A percentile compares a stretch with the other conserved stretches of the same genome.
These are phyloP conservation scores for Kingdonia uniflora DNA, from an alignment of 164 flowering plant species.

Conservation along the genomic window DNA sequence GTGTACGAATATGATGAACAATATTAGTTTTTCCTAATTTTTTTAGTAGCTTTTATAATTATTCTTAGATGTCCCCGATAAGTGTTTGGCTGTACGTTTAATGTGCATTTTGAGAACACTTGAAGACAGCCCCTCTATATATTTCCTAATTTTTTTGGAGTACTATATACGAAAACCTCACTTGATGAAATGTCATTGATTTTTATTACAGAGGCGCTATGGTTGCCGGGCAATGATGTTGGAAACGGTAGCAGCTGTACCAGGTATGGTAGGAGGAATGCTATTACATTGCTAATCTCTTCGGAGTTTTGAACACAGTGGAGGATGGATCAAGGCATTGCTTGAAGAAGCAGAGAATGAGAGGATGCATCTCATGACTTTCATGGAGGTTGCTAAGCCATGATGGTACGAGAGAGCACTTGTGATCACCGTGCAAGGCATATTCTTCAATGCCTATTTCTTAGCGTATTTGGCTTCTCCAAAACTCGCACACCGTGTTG, in stretches of 20 bases:
- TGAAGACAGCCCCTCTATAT: no score
- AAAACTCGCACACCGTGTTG: conserved; percentile 57
- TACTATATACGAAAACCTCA: no score
- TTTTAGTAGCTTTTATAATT: no score
- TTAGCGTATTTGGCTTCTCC: conserved; percentile 45
- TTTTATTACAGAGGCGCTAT: conserved; percentile 56
- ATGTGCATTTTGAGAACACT: no score
- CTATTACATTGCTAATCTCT: conserved; percentile 55
- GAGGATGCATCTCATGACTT: conserved; percentile 77
- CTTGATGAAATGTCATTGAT: no score
- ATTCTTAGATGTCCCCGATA: no score
- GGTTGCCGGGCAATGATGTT: conserved; percentile 81
- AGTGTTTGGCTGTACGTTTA: no score
- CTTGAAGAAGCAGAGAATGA: conserved; percentile 78
- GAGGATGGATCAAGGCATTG: conserved; percentile 70
- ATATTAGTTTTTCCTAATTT: no score
- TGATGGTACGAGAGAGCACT: conserved; percentile 69
- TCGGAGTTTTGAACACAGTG: conserved; percentile 61
- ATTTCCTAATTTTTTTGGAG: neutral
- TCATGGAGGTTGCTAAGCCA: conserved; percentile 71
- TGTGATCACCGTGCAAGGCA: conserved; percentile 51
- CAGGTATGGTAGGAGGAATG: conserved; percentile 83
- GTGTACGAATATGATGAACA: no score
- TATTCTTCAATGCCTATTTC: conserved; percentile 75
- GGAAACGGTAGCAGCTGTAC: conserved; percentile 76